Conservation (phyloP, 106 monocot genomes). For the Phalaenopsis equestris region DNA sequence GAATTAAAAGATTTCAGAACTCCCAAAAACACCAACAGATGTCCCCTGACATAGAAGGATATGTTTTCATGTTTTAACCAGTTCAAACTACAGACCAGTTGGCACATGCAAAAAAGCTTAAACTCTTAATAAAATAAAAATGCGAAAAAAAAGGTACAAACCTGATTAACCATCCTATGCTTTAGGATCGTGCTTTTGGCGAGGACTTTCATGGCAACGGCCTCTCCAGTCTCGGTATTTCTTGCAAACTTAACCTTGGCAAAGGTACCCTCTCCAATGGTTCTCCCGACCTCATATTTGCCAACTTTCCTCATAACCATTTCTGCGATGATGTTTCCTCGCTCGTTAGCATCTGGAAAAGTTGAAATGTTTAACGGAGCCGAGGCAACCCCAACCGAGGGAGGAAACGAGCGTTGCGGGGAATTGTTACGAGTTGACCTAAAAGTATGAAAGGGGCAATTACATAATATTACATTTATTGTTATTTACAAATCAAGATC, state of each 20-base stretch:
- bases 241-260: constrained; percentile 90
- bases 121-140: neutral
- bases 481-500: no score
- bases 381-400: neutral
- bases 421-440: neutral
- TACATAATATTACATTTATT: no score
- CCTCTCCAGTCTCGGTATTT: constrained; percentile 58
- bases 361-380: neutral
- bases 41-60: no score
- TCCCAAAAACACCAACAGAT: no score
- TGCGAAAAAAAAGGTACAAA: neutral
- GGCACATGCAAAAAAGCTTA: neutral
- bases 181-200: constrained; percentile 59
- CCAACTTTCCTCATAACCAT: constrained; percentile 57
- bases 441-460: no score
- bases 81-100: no score
- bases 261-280: constrained; percentile 86
- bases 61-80: no score
- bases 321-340: neutral
- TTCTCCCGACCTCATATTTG: constrained; percentile 83
- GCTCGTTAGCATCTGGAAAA: neutral
- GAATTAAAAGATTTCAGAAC: no score
- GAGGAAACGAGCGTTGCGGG: neutral
- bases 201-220: constrained; percentile 77
- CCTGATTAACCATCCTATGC: constrained; percentile 85